These are phyloP conservation scores for Fusarium verrucosum DNA, from an alignment of 2,329 filamentous ascomycete genomes.

Conservation along the genomic window DNA sequence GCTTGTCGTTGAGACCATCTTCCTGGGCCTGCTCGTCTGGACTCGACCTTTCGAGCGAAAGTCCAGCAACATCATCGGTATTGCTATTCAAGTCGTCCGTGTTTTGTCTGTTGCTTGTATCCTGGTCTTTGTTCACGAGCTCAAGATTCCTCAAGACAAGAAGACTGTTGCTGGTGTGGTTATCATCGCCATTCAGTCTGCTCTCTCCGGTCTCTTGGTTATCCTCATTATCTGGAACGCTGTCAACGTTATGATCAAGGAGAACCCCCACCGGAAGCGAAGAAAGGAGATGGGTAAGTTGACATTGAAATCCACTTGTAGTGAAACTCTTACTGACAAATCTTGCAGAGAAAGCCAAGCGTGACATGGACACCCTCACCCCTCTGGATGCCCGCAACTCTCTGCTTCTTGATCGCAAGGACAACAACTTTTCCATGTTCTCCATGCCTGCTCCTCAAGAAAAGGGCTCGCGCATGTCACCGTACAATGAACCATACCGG, in stretches of 20 bases:
- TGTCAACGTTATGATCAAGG: conserved; percentile 80
- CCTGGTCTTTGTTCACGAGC: conserved; percentile 91
- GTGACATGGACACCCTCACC: conserved; percentile 83
- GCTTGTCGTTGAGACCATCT: conserved; percentile 80
- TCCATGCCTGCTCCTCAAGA: conserved; percentile 55
- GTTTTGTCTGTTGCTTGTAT: conserved; percentile 90
- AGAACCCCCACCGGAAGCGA: conserved; percentile 89
- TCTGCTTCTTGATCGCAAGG: conserved; percentile 73
- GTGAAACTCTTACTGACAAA: conserved; percentile 38
- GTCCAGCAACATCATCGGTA: conserved; percentile 92
- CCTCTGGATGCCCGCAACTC: conserved; percentile 88
- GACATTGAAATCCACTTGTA: neutral
- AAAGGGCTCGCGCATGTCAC: conserved; percentile 46
- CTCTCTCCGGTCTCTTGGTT: conserved; percentile 82
- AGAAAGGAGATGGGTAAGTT: conserved; percentile 88
- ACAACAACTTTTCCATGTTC: conserved; percentile 53
- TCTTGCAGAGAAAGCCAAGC: conserved; percentile 75
- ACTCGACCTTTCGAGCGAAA: conserved; percentile 85
- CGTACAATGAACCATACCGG: conserved; percentile 49
- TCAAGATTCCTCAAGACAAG: conserved; percentile 88
- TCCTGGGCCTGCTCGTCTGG: conserved; percentile 85
- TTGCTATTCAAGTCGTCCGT: conserved; percentile 87
- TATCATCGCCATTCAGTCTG: conserved; percentile 89
- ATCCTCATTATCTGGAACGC: conserved; percentile 91
- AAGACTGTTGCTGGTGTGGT: conserved; percentile 95